Base-by-base conservation (phyloP, 352 stramenopile species). In the Phytophthora lateralis region DNA sequence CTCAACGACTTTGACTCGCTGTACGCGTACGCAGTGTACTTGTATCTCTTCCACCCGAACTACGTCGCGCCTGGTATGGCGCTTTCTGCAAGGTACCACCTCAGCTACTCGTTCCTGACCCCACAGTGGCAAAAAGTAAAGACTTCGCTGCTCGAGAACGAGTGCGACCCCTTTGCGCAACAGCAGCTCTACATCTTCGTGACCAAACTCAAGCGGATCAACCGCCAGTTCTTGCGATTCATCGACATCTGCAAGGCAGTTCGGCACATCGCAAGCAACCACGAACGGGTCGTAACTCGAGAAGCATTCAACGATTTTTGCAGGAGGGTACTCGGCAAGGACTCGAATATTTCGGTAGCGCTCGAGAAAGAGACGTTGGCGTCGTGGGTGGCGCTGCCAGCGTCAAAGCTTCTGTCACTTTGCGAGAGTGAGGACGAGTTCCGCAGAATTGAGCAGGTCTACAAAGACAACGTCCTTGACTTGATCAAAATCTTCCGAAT, bases 401-500 rank as follows among this genome's bases (percentile, higher is more conserved):
- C 71, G 0, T 43, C 64, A 6, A 90, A 91, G 15, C 35, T 91
- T 3, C 54, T 88, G 1, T 66, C 44, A 6, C 37, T 93, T 3
- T 93, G 85, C 27, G 77, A 88, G 20, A 77, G 56, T 15, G 73
- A 85, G 42, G 79, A 88, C n/a, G 82, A 93, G 24, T 69, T 91
- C 21, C 51, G 42, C 0, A 59, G 66, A 7, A 90, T 93, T 29
- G 78, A 93, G 39, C 58, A 76, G 7, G 74, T 93, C 0, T 91
- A 87, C 55, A 88, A 88, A 38, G 79, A 90, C 14, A 88, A 91
- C 21, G 79, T 91, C 0, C 63, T 93, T 12, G 80, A 90, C 17
- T 62, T 93, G n/a, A 78, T 90, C 60, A 89, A 91, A 52, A 89
- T 93, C 10, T 93, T 91, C 62, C 65, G 80, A 7, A 82, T 90